A percentile compares a stretch with the other conserved stretches of the same genome.
Evolutionary conservation across 805 yeast genomes (phyloP).

Genomic region (Candida peoriensis): DNA sequence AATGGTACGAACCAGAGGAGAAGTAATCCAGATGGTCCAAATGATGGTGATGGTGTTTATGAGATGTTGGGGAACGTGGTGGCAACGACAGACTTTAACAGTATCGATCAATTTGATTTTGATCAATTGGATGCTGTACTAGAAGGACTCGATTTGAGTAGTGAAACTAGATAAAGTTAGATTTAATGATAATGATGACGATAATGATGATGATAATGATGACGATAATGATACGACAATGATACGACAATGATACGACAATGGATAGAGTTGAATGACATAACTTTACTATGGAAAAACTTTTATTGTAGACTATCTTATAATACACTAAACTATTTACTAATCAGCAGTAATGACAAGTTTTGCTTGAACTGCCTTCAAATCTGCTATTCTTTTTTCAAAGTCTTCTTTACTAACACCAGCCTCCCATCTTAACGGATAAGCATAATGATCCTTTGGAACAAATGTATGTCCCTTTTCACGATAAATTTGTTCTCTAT

Average conservation of each 20-base stretch:
- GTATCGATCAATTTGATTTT: conserved; percentile 16
- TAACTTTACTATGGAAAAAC: background rate
- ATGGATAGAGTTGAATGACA: background rate
- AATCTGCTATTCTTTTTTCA: conserved; percentile 3
- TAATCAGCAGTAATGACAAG: conserved; percentile 6
- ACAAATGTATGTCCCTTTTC: conserved; percentile 8
- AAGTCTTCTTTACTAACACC: conserved; percentile 10
- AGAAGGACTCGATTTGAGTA: conserved; percentile 7
- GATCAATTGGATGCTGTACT: conserved; percentile 7
- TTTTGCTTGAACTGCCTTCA: conserved; percentile 2
- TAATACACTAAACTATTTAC: background rate
- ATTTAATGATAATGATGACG: background rate
- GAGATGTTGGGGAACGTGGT: conserved; percentile 10
- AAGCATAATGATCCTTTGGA: conserved; percentile 9
- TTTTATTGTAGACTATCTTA: background rate
- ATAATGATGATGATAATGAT: background rate
- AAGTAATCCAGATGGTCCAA: background rate
- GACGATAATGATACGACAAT: background rate
- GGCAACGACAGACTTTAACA: conserved; percentile 12
- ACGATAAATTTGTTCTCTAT: conserved; percentile 10
- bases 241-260: background rate
- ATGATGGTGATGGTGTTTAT: conserved; percentile 6
- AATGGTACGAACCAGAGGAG: too few relatives aligned
- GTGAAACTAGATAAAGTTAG: background rate
- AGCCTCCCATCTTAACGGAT: conserved; percentile 9